Evolutionary conservation across 306 rosid genomes (phyloP).

Genomic region (peach (Prunus persica)): DNA sequence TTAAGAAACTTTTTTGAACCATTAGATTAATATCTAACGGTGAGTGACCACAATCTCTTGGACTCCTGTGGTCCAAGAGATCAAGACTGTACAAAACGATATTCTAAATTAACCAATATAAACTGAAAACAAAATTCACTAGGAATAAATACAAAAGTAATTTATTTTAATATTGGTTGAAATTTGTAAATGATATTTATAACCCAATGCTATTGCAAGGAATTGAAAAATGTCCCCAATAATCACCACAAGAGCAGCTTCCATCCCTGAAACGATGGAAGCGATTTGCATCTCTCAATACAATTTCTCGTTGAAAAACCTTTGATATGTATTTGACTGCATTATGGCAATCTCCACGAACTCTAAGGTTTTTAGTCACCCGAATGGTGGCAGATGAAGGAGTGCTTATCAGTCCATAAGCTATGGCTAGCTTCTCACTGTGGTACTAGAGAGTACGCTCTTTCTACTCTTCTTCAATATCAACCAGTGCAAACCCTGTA

Average conservation of each 20-base stretch:
- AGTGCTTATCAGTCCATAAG: conserved; percentile 54
- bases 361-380: conserved; percentile 70
- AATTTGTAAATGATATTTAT: background rate
- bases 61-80: no score
- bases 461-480: conserved; percentile 68
- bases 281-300: conserved; percentile 72
- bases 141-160: no score
- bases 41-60: no score
- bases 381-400: conserved; percentile 48
- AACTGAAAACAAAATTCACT: no score
- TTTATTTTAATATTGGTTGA: no score
- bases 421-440: conserved; percentile 65
- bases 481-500: conserved; percentile 59
- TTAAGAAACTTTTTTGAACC: no score
- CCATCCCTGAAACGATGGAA: conserved; percentile 67
- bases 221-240: conserved; percentile 27
- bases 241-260: conserved; percentile 55
- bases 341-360: conserved; percentile 78
- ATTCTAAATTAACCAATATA: no score
- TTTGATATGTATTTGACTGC: conserved; percentile 66
- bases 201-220: background rate
- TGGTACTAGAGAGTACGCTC: conserved; percentile 58
- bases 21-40: no score
- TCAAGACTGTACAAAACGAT: no score
- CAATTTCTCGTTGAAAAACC: conserved; percentile 55